phyloP scores from a whole-genome alignment of 208 protist genomes.

The Leishmania gerbilli region DNA sequence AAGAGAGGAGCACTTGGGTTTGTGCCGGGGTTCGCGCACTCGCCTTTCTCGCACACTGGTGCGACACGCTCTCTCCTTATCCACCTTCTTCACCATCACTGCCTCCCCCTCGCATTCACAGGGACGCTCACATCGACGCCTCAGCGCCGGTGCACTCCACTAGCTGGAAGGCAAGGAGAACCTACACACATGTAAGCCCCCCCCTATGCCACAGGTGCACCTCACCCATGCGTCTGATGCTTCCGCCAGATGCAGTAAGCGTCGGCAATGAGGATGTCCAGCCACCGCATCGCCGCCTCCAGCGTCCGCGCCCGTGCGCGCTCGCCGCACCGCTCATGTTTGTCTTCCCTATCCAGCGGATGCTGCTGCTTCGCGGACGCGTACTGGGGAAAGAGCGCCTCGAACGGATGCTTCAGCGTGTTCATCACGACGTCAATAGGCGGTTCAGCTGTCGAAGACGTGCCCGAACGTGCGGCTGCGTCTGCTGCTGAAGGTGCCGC shows the following conservation, averaged over 20 bases:
- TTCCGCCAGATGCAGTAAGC: conserved; percentile 59
- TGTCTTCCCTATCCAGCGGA: neutral
- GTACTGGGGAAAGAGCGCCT: conserved; percentile 27
- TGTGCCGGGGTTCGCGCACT: no score
- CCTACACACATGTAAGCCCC: neutral
- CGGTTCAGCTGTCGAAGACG: neutral
- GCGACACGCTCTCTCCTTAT: neutral
- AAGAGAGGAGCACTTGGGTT: neutral
- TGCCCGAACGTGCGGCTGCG: neutral
- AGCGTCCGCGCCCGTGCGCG: neutral
- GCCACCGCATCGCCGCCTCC: conserved; percentile 41
- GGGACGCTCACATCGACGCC: neutral
- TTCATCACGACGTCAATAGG: conserved; percentile 33
- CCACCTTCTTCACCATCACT: neutral
- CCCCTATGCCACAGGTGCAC: neutral
- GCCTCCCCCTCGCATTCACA: neutral
- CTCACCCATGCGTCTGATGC: neutral
- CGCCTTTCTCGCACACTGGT: no score
- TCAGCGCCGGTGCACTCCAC: neutral
- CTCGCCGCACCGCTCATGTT: neutral
- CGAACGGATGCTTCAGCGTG: conserved; percentile 24
- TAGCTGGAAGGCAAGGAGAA: neutral
- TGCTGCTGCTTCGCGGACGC: conserved; percentile 3
- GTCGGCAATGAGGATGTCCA: conserved; percentile 60
- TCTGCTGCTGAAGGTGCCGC: neutral